Evolutionary conservation across 495 filamentous ascomycete genomes (phyloP).

Genomic region (Penicillium soppii): DNA sequence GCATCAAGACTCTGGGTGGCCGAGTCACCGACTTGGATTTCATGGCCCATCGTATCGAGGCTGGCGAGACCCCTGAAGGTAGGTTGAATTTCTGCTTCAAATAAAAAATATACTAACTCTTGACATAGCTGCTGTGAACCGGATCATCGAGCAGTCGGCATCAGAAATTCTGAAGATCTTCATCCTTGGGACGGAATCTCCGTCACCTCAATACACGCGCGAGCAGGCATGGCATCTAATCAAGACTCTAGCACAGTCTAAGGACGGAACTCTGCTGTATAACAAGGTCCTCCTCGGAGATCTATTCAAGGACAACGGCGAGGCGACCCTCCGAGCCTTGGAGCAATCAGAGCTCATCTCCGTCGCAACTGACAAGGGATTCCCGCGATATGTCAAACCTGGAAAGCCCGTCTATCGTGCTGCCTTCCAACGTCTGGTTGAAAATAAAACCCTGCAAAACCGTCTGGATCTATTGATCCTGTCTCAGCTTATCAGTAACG

Average conservation of each 20-base stretch:
- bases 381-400: slow-evolving; percentile 71
- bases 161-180: slow-evolving; percentile 94
- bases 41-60: slow-evolving; percentile 84
- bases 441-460: slow-evolving; percentile 69
- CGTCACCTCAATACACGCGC: slow-evolving; percentile 61
- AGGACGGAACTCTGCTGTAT: slow-evolving; percentile 64
- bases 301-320: slow-evolving; percentile 66
- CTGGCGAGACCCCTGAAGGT: slow-evolving; percentile 78
- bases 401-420: slow-evolving; percentile 86
- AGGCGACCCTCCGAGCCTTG: slow-evolving; percentile 71
- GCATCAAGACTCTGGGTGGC: slow-evolving; percentile 80
- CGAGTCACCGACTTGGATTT: slow-evolving; percentile 93
- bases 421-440: slow-evolving; percentile 68
- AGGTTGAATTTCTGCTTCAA: slow-evolving; percentile 8
- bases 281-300: slow-evolving; percentile 77
- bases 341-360: slow-evolving; percentile 87
- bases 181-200: slow-evolving; percentile 55
- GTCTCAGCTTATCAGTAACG: slow-evolving; percentile 63
- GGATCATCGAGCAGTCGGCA: slow-evolving; percentile 84
- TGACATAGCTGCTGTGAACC: slow-evolving; percentile 68
- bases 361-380: slow-evolving; percentile 68
- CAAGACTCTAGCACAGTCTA: slow-evolving; percentile 59
- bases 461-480: slow-evolving; percentile 73
- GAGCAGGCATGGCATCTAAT: slow-evolving; percentile 92
- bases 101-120: slow-evolving; percentile 14